A percentile compares a stretch with the other conserved stretches of the same genome.
Evolutionary conservation across 1,284 basidiomycete species (phyloP).

Genomic region (Sanghuangporus baumii): DNA sequence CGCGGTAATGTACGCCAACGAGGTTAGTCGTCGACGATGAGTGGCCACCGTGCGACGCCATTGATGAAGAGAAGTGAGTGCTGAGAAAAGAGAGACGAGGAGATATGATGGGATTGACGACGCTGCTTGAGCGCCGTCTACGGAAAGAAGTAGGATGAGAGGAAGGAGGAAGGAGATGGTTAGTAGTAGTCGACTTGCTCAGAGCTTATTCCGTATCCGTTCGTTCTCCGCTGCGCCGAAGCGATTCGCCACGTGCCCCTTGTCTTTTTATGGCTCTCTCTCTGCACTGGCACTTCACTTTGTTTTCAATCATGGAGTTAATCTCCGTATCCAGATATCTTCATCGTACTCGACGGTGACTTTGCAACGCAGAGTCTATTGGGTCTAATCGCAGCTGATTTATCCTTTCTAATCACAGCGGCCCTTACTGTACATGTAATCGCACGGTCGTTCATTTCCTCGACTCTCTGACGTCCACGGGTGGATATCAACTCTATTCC

Average conservation of each 20-base stretch:
- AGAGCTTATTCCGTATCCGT: neutral
- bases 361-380: neutral
- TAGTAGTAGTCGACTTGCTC: neutral
- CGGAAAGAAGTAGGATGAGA: neutral
- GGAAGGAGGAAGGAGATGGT: neutral
- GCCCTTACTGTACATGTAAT: neutral
- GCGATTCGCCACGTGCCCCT: neutral
- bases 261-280: neutral
- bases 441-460: neutral
- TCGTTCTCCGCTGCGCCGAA: neutral
- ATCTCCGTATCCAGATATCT: neutral
- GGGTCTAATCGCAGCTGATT: neutral
- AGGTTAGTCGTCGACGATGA: constrained; percentile 51
- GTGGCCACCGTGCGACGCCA: constrained; percentile 32
- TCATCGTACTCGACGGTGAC: neutral
- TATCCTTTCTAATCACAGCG: neutral
- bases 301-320: neutral
- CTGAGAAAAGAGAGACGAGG: constrained; percentile 6
- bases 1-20: constrained; percentile 80
- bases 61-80: constrained; percentile 20
- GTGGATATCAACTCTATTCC: neutral
- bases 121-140: neutral
- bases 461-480: neutral
- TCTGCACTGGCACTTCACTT: neutral
- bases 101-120: neutral